A percentile compares a stretch with the other conserved stretches of the same genome.
phyloP scores from a whole-genome alignment of 2,329 filamentous ascomycete genomes.

The Xylariales sp. region DNA sequence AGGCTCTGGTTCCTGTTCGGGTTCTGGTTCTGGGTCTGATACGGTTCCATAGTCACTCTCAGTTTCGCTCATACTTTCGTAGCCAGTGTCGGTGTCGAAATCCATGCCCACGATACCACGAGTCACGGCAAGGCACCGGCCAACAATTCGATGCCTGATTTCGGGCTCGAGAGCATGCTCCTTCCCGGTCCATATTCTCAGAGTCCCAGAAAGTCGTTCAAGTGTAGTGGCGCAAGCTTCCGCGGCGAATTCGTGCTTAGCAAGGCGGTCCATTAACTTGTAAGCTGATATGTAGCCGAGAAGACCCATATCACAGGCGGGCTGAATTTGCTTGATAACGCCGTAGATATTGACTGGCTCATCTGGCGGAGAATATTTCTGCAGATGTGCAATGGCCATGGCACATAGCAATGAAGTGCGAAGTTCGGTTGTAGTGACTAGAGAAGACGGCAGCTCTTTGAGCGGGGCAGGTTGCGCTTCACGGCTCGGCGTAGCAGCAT shows the following conservation, averaged over 20 bases:
- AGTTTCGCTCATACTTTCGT: constrained; percentile 57
- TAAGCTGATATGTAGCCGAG: constrained; percentile 70
- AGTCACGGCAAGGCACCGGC: constrained; percentile 66
- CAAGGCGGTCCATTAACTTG: constrained; percentile 66
- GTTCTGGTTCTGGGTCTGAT: constrained; percentile 26
- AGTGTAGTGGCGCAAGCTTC: constrained; percentile 61
- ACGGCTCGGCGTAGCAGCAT: constrained; percentile 24
- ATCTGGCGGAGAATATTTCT: constrained; percentile 55
- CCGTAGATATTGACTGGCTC: constrained; percentile 62
- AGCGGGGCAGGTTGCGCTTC: constrained; percentile 52
- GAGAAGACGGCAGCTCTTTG: constrained; percentile 59
- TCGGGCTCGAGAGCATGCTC: constrained; percentile 63
- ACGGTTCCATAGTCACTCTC: constrained; percentile 34
- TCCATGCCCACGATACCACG: constrained; percentile 70
- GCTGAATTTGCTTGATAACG: constrained; percentile 59
- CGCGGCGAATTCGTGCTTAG: constrained; percentile 59
- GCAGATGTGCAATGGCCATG: constrained; percentile 70
- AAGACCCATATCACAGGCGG: constrained; percentile 61
- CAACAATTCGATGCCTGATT: constrained; percentile 65
- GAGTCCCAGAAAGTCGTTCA: constrained; percentile 66
- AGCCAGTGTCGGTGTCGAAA: constrained; percentile 64
- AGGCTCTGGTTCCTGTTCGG: constrained; percentile 17
- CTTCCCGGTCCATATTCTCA: constrained; percentile 70
- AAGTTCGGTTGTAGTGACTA: constrained; percentile 62
- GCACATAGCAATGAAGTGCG: constrained; percentile 69